These are phyloP conservation scores for Conidiobolus coronatus DNA, from an alignment of 371 early-diverging fungal genomes.

Conservation along the genomic window DNA sequence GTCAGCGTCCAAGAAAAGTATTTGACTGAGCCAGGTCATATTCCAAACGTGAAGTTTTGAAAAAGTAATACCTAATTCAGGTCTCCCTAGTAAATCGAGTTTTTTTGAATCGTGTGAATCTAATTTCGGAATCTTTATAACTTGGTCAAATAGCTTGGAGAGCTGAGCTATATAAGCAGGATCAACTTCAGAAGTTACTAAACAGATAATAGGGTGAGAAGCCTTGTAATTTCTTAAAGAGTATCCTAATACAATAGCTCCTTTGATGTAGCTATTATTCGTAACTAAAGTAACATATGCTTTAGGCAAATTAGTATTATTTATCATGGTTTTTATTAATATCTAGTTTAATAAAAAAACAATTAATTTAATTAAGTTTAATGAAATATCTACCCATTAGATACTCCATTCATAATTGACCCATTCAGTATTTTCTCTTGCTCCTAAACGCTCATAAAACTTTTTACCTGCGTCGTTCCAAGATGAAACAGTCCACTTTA, in stretches of 20 bases:
- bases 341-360: background rate
- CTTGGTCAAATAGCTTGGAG: slow-evolving; percentile 26
- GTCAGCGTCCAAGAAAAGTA: slow-evolving; percentile 82
- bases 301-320: slow-evolving; percentile 11
- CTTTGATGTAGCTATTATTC: slow-evolving; percentile 55
- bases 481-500: too few relatives aligned
- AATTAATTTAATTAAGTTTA: background rate
- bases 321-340: background rate
- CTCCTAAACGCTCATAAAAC: too few relatives aligned
- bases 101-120: slow-evolving; percentile 23
- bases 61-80: slow-evolving; percentile 67
- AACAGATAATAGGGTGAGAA: slow-evolving; percentile 29
- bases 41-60: slow-evolving; percentile 78
- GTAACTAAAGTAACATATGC: slow-evolving; percentile 55
- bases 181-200: slow-evolving; percentile 37
- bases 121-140: slow-evolving; percentile 34
- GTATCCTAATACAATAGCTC: slow-evolving; percentile 59
- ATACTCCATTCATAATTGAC: too few relatives aligned
- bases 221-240: slow-evolving; percentile 45
- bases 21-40: slow-evolving; percentile 28
- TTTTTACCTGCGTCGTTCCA: too few relatives aligned
- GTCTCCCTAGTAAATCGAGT: slow-evolving; percentile 54
- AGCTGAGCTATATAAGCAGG: slow-evolving; percentile 17
- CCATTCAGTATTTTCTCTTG: too few relatives aligned
- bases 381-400: too few relatives aligned